phyloP scores from a whole-genome alignment of 2,329 filamentous ascomycete species.

The Colletotrichum scovillei region DNA sequence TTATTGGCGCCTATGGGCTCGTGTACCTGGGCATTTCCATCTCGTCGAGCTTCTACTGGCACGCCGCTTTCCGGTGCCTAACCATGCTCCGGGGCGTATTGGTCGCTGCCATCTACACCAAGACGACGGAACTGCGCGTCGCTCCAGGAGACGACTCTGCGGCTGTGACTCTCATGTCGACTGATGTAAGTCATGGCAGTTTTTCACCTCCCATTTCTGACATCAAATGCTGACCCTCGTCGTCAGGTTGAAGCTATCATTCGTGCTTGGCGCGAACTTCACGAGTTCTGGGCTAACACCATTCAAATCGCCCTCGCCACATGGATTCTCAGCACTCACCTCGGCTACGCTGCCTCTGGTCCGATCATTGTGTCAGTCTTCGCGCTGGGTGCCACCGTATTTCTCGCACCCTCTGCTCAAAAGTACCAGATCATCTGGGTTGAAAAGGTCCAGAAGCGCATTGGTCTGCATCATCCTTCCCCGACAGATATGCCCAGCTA shows the following conservation, averaged over 20 bases:
- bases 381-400: conserved; percentile 42
- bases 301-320: conserved; percentile 48
- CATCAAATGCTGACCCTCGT: not conserved
- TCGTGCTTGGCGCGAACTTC: conserved; percentile 47
- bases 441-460: conserved; percentile 59
- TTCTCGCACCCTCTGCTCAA: conserved; percentile 42
- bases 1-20: conserved; percentile 53
- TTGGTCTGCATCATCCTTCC: conserved; percentile 49
- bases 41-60: conserved; percentile 39
- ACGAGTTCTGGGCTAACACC: conserved; percentile 51
- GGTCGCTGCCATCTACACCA: conserved; percentile 42
- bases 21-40: conserved; percentile 56
- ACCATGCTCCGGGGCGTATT: conserved; percentile 43
- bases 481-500: not conserved
- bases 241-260: conserved; percentile 50
- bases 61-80: conserved; percentile 40
- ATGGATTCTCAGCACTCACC: conserved; percentile 46
- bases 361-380: conserved; percentile 46
- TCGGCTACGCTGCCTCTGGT: conserved; percentile 47
- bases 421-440: conserved; percentile 55
- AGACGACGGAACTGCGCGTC: conserved; percentile 38
- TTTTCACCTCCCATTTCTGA: not conserved
- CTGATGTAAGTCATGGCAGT: conserved; percentile 41
- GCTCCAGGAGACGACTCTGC: conserved; percentile 36
- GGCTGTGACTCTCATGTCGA: conserved; percentile 43